A percentile compares a stretch with the other conserved stretches of the same genome.
phyloP scores from a whole-genome alignment of 306 rosid genomes.

The Lotus japonicus region DNA sequence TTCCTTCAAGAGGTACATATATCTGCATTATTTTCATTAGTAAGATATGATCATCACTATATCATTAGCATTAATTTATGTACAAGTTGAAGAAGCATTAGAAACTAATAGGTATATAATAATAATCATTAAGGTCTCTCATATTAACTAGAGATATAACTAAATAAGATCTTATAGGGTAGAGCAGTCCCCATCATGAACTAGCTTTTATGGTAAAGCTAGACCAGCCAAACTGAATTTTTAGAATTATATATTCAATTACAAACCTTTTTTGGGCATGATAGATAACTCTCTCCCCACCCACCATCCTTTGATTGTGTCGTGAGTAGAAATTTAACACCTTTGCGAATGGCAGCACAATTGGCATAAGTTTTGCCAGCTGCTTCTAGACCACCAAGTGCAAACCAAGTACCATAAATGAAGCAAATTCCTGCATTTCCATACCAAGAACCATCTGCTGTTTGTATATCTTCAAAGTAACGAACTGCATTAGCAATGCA shows the following conservation, averaged over 20 bases:
- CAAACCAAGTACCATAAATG: slow-evolving; percentile 46
- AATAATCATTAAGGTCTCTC: no score
- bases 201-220: no score
- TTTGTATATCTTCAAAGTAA: no score
- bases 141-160: no score
- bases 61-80: neutral
- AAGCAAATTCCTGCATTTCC: neutral
- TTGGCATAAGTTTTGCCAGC: slow-evolving; percentile 40
- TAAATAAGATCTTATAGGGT: no score
- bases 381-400: slow-evolving; percentile 36
- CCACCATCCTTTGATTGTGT: no score
- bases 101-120: neutral
- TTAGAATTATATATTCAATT: neutral
- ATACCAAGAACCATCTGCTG: no score
- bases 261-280: slow-evolving; percentile 34
- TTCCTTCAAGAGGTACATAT: slow-evolving; percentile 46
- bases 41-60: neutral
- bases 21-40: slow-evolving; percentile 19
- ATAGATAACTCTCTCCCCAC: neutral
- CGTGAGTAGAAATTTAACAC: no score
- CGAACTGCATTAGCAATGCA: no score
- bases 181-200: no score
- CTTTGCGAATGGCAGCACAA: slow-evolving; percentile 18
- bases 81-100: no score
- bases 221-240: no score